Evolutionary conservation across 2,329 filamentous ascomycete genomes (phyloP), one percentile per base, ranked within the genome.

Genomic region (Arthrinium puccinioides): DNA sequence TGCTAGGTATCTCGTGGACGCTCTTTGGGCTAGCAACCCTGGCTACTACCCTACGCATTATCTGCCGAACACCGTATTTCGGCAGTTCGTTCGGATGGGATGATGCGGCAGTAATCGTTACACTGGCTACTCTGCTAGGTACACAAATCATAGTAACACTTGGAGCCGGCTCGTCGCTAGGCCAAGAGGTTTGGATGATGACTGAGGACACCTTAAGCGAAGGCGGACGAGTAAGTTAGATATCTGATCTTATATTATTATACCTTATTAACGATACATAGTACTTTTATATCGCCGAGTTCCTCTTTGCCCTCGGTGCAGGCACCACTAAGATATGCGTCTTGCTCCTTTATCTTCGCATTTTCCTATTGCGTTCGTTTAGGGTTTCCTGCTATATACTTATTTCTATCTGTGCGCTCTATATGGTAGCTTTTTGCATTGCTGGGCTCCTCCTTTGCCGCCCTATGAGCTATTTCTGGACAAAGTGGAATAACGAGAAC

Each of bases 381-480:
- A 60, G 61, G 11, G 54, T 53, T 5, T 31, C 68, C 10, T 55
- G 74, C 6, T 64, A 60, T 54, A 58, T 42, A 13, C 69, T 67
- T 0, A 46, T 71, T 24, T 44, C 47, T 4, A 57, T 70, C 38
- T 62, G 61, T 30, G 26, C 51, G 5, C 8, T 63, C 1, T 68
- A 61, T 36, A 66, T 67, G 3, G 3, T 66, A 11, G 45, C 53
- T 3, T 75, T 71, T 25, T 37, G 64, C 14, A 42, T 72, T 4
- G 51, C 62, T 9, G 63, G 58, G 11, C 47, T 72, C 10, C 70
- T 76, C 26, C 67, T 75, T 42, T 78, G 74, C 49, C 51, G 46
- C 3, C 75, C 74, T 0, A 56, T 79, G 14, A 53, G 51, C 11
- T 68, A 63, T 40, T 72, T 67, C 49, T 81, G 76, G 76, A 59